Evolutionary conservation across 2,329 filamentous ascomycete genomes (phyloP), one percentile per base, ranked within the genome.

Genomic region (Atkinsonella texensis): DNA sequence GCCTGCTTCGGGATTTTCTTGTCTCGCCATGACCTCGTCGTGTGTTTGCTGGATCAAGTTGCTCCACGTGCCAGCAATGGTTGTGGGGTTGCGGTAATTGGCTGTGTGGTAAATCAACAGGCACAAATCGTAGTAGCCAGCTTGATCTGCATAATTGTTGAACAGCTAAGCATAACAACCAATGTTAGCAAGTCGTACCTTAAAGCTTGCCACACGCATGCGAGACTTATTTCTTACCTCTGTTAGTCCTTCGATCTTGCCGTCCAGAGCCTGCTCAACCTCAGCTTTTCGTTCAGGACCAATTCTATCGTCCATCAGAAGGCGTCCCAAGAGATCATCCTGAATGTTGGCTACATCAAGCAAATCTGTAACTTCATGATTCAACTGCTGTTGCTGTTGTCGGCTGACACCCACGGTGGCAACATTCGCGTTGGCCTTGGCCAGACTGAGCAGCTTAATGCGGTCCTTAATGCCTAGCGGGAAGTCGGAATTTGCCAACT

Each of bases 341-440:
- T 98, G 93, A 50, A 98, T 93, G 62, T 93, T 91, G 13, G 90
- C 91, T 48, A 97, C 81, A 60, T 98, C 93, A 10, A 98, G 80
- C 44, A 94, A 75, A 58, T 93, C 89, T 2, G 83, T 83, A 23
- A 96, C 86, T 55, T 89, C 83, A 60, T 95, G 87, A 52, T 91
- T 80, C 31, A 97, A 74, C 54, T 89, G 77, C 66, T 96, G 93
- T 64, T 93, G 86, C 54, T 84, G 80, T 62, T 91, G 87, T 48
- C 88, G 79, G 57, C 83, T 81, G 56, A 94, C 77, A 28, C 88
- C 87, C 6, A 80, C 79, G 17, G 86, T 88, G 55, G 85, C 79
- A 13, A 91, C 90, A 41, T 86, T 94, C 39, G 90, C 90, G 63
- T 97, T 97, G 11, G 88, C 88, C 68, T 93, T 91, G 52, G 94